phyloP scores from a whole-genome alignment of 208 protist species.

The Phytomonas sp. region DNA sequence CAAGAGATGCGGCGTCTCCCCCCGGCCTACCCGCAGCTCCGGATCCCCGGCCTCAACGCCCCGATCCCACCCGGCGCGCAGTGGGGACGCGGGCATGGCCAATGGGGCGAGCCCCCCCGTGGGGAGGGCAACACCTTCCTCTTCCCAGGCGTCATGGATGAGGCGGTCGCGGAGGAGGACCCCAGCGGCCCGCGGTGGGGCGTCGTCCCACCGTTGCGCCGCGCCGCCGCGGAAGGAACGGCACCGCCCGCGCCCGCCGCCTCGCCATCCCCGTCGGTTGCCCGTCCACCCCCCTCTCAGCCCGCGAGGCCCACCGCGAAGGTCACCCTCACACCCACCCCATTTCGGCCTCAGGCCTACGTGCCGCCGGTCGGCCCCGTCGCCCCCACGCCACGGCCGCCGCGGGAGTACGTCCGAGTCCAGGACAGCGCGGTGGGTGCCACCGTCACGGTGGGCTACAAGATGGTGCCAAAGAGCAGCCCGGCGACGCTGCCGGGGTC shows the following conservation, averaged over 20 bases:
- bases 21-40: slow-evolving; percentile 96
- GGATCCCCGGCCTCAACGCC: slow-evolving; percentile 98
- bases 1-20: slow-evolving; percentile 97
- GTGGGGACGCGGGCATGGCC: slow-evolving; percentile 91
- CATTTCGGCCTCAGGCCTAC: slow-evolving; percentile 66
- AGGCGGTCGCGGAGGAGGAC: slow-evolving; percentile 23
- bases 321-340: slow-evolving; percentile 39
- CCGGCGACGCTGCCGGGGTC: slow-evolving; percentile 9
- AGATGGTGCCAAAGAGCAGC: slow-evolving; percentile 47
- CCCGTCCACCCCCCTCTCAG: slow-evolving; percentile 9
- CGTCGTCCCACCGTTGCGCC: slow-evolving; percentile 13
- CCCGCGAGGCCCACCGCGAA: slow-evolving; percentile 9
- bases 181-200: slow-evolving; percentile 9
- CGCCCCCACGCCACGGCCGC: slow-evolving; percentile 16
- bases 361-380: slow-evolving; percentile 24
- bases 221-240: slow-evolving; percentile 13
- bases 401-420: slow-evolving; percentile 68
- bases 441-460: slow-evolving; percentile 58
- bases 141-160: slow-evolving; percentile 82
- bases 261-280: not conserved
- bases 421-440: slow-evolving; percentile 48
- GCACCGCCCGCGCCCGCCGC: slow-evolving; percentile 22
- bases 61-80: slow-evolving; percentile 95
- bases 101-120: slow-evolving; percentile 97
- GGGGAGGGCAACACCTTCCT: slow-evolving; percentile 69